Conservation (phyloP, 805 yeast species). For the Ogataea pilisensis region DNA sequence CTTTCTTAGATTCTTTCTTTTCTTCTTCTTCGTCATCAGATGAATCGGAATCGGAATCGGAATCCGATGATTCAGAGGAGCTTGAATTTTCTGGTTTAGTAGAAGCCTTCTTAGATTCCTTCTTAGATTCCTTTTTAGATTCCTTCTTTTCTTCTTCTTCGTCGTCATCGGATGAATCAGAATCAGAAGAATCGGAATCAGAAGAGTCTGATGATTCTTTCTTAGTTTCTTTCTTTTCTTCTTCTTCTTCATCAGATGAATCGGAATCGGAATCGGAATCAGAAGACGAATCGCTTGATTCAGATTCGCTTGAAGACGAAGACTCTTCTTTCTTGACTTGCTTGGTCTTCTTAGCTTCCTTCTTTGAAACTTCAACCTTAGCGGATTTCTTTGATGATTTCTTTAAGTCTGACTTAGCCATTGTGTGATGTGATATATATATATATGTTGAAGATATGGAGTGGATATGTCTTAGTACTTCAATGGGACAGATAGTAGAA, state of each 20-base stretch:
- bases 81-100: too few species aligned
- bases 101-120: slow-evolving; percentile 19
- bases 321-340: slow-evolving; percentile 17
- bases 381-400: slow-evolving; percentile 21
- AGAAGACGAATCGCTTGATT: slow-evolving; percentile 1
- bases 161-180: slow-evolving; percentile 11
- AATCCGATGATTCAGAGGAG: slow-evolving; percentile 16
- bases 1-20: slow-evolving; percentile 10
- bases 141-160: slow-evolving; percentile 20
- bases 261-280: slow-evolving; percentile 11
- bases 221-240: slow-evolving; percentile 23
- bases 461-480: neutral
- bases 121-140: slow-evolving; percentile 22
- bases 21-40: slow-evolving; percentile 13
- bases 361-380: slow-evolving; percentile 16
- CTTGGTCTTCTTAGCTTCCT: slow-evolving; percentile 20
- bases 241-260: slow-evolving; percentile 19
- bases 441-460: neutral
- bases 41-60: slow-evolving; percentile 12
- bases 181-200: slow-evolving; percentile 20
- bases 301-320: slow-evolving; percentile 7
- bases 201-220: slow-evolving; percentile 19
- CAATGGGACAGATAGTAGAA: too few species aligned
- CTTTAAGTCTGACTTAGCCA: slow-evolving; percentile 29
- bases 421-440: slow-evolving; percentile 7